phyloP scores from a whole-genome alignment of 1,284 basidiomycete genomes.

The Fomitopsis betulina region DNA sequence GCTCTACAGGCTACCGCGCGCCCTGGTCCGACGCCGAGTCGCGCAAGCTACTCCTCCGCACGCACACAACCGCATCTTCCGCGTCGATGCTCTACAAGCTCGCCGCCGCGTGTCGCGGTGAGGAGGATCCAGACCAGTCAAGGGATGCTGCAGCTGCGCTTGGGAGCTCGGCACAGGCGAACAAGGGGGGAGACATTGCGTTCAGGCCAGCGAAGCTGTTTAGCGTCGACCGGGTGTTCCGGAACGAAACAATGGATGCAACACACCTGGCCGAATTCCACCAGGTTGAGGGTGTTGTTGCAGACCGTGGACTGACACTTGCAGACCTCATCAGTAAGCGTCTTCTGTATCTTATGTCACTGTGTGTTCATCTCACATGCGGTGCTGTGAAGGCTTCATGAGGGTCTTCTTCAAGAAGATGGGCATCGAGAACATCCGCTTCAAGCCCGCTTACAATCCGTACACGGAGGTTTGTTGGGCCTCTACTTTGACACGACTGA shows the following conservation, averaged over 20 bases:
- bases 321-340: conserved; percentile 89
- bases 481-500: not conserved
- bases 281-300: conserved; percentile 99
- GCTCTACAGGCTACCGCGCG: conserved; percentile 97
- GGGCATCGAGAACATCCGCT: conserved; percentile 89
- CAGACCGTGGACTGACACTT: conserved; percentile 91
- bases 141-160: conserved; percentile 30
- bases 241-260: conserved; percentile 98
- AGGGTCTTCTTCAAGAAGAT: conserved; percentile 98
- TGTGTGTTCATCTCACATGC: not conserved
- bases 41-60: conserved; percentile 88
- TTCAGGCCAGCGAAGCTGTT: conserved; percentile 97
- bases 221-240: conserved; percentile 98
- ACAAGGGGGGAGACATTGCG: conserved; percentile 46
- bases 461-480: conserved; percentile 78
- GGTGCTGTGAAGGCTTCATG: conserved; percentile 77
- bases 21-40: conserved; percentile 94
- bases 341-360: not conserved
- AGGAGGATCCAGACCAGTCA: conserved; percentile 38
- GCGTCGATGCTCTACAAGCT: conserved; percentile 94
- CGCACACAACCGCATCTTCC: conserved; percentile 96
- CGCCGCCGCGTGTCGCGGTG: conserved; percentile 72
- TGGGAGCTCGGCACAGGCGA: conserved; percentile 13
- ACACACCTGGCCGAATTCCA: conserved; percentile 99
- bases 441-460: conserved; percentile 98